Base-by-base conservation (phyloP, 768 basidiomycete genomes). In the Macrolepiota fuliginosa region DNA sequence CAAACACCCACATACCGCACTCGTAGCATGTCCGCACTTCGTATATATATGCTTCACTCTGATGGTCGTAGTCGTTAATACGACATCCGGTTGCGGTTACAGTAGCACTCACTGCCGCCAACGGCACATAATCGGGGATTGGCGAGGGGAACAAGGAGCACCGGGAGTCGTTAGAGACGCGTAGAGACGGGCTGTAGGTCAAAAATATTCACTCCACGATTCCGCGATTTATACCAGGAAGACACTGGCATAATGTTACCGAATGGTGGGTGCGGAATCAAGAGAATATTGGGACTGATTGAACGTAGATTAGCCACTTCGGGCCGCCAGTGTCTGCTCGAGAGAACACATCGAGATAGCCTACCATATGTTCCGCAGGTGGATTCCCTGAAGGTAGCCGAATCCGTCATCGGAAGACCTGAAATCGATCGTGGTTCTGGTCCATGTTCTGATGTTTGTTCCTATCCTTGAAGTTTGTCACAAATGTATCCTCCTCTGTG, bases 11-110 rank as follows among this genome's bases (percentile, higher is more conserved):
- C 52, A 37, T 52, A 59, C 57, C 42, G 17, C 53, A 22, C 37
- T 81, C 74, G 64, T 78, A 79, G 64, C 72, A 67, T 91, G 89
- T 15, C 71, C 74, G 64, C 89, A 91, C 39, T 68, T 69, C 53
- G 75, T 82, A 71, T 85, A 92, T 39, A 76, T 80, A 66, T 88
- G 81, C 67, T 83, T 83, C 62, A 91, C 86, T 72, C 90, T 92
- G 68, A 42, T 56, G 54, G 54, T 54, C 42, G 12, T 11, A 39
- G 42, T 40, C 46, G 29, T 42, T 12, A 32, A 29, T 17, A n/a
- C 17, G 42, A n/a, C 7, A 35, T 36, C 15, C 29, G 12, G n/a
- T 5, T 22, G 13, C 36, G 51, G 36, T 11, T 9, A 15, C n/a
- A 17, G 15, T 35, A 49, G 15, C 19, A 68, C 81, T 68, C 64